These are phyloP conservation scores for Saitozyma sp. DNA, from an alignment of 768 basidiomycete genomes.

Conservation along the genomic window DNA sequence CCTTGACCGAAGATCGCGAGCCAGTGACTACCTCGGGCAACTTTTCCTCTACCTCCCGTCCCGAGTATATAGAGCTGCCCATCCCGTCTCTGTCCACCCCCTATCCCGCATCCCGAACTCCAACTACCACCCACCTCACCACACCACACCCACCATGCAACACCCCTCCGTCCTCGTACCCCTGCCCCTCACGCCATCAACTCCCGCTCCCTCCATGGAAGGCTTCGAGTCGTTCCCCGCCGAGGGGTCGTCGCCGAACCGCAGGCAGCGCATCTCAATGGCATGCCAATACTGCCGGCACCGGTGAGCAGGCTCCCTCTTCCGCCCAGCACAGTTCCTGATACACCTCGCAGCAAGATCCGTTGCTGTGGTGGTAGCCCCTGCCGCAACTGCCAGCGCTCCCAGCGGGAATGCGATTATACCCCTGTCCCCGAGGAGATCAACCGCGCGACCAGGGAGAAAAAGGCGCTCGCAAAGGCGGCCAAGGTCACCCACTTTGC, in stretches of 20 bases:
- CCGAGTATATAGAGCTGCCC: not conserved
- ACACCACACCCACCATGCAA: constrained; percentile 15
- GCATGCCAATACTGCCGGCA: constrained; percentile 48
- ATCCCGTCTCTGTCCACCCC: not conserved
- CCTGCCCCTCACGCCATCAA: constrained; percentile 9
- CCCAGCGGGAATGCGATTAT: constrained; percentile 41
- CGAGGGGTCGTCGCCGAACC: constrained; percentile 16
- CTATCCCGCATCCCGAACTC: not conserved
- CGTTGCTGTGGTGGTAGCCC: constrained; percentile 43
- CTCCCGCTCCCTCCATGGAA: constrained; percentile 14
- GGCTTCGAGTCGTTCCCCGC: constrained; percentile 14
- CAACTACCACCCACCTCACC: not conserved
- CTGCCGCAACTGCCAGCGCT: constrained; percentile 44
- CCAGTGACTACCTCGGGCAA: not conserved
- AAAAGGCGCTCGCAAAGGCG: constrained; percentile 45
- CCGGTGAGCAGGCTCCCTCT: constrained; percentile 23
- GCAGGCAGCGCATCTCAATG: constrained; percentile 42
- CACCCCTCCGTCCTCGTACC: constrained; percentile 30
- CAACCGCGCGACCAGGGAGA: constrained; percentile 44
- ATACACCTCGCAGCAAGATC: constrained; percentile 31
- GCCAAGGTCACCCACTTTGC: constrained; percentile 11
- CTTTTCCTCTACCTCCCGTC: not conserved
- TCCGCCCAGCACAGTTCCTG: not conserved
- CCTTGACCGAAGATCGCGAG: no score
- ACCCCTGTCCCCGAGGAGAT: constrained; percentile 48